Base-by-base conservation (phyloP, 345 rosid species). In the Brassica carinata region DNA sequence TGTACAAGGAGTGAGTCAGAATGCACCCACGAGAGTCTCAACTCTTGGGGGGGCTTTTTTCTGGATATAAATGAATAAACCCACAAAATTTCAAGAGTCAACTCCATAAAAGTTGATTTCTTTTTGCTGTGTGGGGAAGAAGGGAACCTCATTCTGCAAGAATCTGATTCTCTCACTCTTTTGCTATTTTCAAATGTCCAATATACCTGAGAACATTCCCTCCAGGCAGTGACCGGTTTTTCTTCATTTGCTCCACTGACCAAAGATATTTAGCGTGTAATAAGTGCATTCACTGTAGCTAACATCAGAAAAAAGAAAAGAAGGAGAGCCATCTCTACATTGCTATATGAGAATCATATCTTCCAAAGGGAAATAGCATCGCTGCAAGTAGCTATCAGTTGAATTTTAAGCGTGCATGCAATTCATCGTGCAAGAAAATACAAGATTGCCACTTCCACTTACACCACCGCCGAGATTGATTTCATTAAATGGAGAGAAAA, bases 91-190 rank as follows among this genome's bases (percentile, higher is more conserved):
- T 63, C 63, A 65, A 74, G 83, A 84, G 92, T 91, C 93, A 88
- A 85, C 85, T 77, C 84, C 69, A 72, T 33, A 65, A 76, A 81
- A 72, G 77, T 76, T 71, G 13, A 30, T 62, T 72, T 71, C 69
- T 72, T 81, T 63, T 81, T 65, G 68, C 33, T 45, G 27, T 81
- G 84, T 86, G 86, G 89, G 90, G 86, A 72, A 71, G 79, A 72
- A 83, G 73, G 76, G 94, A 86, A 91, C 84, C 91, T 78, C 40
- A 87, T 91, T 91, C 96, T 77, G 59, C 40, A 27, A 77, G 94
- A 82, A 90, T 83, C 77, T 48, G 87, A 90, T 90, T 84, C 96
- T 84, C 96, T 73, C 43, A 76, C 83, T 75, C 74, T 78, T 87
- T 79, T 82, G 71, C 85, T 67, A 87, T 88, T 88, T 71, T 71